Evolutionary conservation across 345 rosid genomes (phyloP).

Genomic region (Rhodamnia argentea): DNA sequence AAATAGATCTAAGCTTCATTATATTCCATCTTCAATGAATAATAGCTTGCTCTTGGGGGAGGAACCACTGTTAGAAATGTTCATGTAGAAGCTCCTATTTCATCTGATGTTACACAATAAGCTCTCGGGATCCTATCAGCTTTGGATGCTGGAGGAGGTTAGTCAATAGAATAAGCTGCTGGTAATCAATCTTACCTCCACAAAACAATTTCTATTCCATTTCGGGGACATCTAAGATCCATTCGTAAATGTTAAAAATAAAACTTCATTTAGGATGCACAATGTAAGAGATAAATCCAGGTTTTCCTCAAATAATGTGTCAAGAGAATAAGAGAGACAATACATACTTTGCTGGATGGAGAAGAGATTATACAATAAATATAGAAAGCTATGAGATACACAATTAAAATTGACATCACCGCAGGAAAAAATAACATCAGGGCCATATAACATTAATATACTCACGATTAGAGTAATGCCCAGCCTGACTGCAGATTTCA

Average conservation of each 20-base stretch:
- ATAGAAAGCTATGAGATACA: neutral
- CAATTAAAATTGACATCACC: neutral
- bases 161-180: neutral
- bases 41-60: neutral
- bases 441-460: neutral
- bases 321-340: neutral
- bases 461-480: neutral
- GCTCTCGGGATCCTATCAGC: neutral
- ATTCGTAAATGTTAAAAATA: neutral
- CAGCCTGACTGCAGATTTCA: neutral
- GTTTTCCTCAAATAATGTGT: neutral
- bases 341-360: neutral
- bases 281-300: neutral
- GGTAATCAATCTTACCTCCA: neutral
- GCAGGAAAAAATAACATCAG: neutral
- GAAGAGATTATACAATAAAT: neutral
- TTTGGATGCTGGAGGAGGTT: neutral
- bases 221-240: neutral
- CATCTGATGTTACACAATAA: neutral
- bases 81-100: neutral
- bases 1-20: neutral
- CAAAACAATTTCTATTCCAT: neutral
- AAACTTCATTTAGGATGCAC: neutral
- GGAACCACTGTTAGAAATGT: neutral
- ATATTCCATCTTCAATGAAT: neutral